Evolutionary conservation across 768 basidiomycete species (phyloP), one percentile per base, ranked within the genome.

Genomic region (Macrolepiota fuliginosa): DNA sequence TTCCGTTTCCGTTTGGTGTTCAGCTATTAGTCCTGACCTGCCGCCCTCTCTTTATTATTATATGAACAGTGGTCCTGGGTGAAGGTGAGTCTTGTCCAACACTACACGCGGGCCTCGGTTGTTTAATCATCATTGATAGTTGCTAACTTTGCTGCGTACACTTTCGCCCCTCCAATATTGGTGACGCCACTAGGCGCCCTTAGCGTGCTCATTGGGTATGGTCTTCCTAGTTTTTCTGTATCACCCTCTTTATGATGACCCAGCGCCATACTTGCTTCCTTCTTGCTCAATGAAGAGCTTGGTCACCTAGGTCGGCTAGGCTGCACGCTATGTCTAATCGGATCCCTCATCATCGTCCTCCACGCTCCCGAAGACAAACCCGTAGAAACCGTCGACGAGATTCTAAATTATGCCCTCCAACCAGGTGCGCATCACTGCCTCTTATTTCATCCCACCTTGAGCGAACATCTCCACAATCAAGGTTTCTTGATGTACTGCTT

Each of bases 141-240:
- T 62, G 90, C 91, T 58, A 92, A 92, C 76, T 98, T 98, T 75
- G 94, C 96, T 6, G 96, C 96, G 7, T 98, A 98, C 72, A 92
- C 94, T 0, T 99, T 98, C 68, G 97, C 97, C 1, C 97, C 96
- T 63, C 93, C 97, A 67, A 96, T 98, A 70, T 81, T 99, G 59
- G 95, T 99, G n/a, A 98, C 96, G 0, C 97, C 97, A 0, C 77
- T 99, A n/a, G 97, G 97, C 58, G 95, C 96, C 22, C 80, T 97
- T 46, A 96, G 93, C 72, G 97, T 99, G 12, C 83, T 99, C 64
- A 92, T 99, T 63, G 97, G 96, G 96, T 96, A 68, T 62, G 88
- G 76, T 11, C 15, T 32, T 27, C n/a, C 27, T 54, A 45, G 45
- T 56, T 62, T 57, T 19, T 36, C 39, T 56, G 39, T 2, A 42